Evolutionary conservation across 192 early-diverging fungal genomes (phyloP), one percentile per base, ranked within the genome.

Genomic region (Coemansia sp.): DNA sequence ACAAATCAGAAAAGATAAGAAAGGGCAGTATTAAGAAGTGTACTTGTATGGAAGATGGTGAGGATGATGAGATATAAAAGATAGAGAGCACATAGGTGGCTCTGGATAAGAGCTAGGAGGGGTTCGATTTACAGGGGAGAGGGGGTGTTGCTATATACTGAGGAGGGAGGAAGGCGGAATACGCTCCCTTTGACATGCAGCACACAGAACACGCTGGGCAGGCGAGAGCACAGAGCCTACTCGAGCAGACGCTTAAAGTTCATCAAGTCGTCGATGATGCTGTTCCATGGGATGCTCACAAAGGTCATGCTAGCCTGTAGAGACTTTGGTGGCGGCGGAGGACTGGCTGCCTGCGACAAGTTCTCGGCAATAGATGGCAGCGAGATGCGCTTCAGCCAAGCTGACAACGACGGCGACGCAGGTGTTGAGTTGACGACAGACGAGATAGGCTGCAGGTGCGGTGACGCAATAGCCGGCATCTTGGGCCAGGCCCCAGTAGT

Each of bases 271-370:
- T 86, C 77, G 61, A 91, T 91, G 62, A 96, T 92, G 59, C 88
- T 88, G 72, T 90, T 90, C 94, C 94, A 96, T 19, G 93, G 94
- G n/a, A 96, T 90, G 80, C 92, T 96, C 35, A 96, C 91, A 88
- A 92, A 94, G 43, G 94, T 96, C 93, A 96, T 93, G 68, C 90
- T 92, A 72, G 93, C 93, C 60, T 85, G 84, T 63, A 96, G 75
- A 33, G 87, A 87, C 77, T 91, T 90, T 49, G 91, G 90, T 50
- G 86, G 84, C 43, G 80, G 85, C 37, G 86, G 81, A 38, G 75
- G 70, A 68, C 75, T 64, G 16, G 82, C 80, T 69, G 74, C 82
- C 70, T 84, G 82, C 62, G 77, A 79, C 40, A 84, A 63, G 43
- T 84, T 84, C 62, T 82, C 82, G 40, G 80, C 75, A 68, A 83